Evolutionary conservation across 768 basidiomycete species (phyloP).

Genomic region (Kwoniella mangroviensis): DNA sequence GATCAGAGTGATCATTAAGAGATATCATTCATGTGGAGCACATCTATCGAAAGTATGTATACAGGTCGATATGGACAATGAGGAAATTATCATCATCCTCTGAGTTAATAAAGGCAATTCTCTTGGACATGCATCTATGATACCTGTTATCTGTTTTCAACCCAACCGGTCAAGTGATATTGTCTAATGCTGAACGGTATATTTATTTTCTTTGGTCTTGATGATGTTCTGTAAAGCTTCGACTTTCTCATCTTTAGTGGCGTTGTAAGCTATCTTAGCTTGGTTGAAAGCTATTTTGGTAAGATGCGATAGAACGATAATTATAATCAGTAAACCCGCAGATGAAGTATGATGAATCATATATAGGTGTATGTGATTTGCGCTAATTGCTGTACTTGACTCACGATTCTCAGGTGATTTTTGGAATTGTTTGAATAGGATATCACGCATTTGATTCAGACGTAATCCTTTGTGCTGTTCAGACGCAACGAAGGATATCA

Average conservation of each 20-base stretch:
- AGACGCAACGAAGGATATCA: background rate
- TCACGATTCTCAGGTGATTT: conserved; percentile 95
- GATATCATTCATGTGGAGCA: too few relatives aligned
- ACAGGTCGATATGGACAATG: too few relatives aligned
- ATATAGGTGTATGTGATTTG: background rate
- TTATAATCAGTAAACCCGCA: too few relatives aligned
- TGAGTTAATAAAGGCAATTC: too few relatives aligned
- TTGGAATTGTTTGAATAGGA: conserved; percentile 92
- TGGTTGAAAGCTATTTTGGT: conserved; percentile 70
- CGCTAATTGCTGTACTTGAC: conserved; percentile 44
- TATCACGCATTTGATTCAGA: conserved; percentile 89
- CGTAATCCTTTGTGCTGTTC: conserved; percentile 82
- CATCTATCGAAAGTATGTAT: too few relatives aligned
- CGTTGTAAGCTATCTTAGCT: conserved; percentile 75
- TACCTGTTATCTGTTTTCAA: background rate
- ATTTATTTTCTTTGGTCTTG: conserved; percentile 54
- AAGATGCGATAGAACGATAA: too few relatives aligned
- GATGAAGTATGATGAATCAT: too few relatives aligned
- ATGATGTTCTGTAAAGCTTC: conserved; percentile 67
- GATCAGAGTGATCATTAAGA: too few relatives aligned
- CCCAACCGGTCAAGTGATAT: background rate
- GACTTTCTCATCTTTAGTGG: conserved; percentile 82
- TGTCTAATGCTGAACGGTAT: conserved; percentile 34
- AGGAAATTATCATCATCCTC: too few relatives aligned
- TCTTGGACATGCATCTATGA: too few relatives aligned